Conservation (phyloP, 1,284 basidiomycete species). For the Puccinia polysora region DNA sequence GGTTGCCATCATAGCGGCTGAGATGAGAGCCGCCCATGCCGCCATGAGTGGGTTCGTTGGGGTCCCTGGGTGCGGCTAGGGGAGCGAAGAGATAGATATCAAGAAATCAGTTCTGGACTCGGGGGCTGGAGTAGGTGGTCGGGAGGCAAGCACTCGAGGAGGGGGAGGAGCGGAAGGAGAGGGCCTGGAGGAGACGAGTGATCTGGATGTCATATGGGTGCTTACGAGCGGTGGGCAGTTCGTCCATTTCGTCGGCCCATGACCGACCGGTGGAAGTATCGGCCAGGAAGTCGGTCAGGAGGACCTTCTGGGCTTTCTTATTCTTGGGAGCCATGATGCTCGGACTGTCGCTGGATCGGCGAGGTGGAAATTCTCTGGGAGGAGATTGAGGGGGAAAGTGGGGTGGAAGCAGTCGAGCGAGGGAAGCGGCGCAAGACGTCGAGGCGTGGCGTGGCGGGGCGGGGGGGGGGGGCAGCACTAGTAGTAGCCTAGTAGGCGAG, state of each 20-base stretch:
- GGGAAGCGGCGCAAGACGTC: neutral
- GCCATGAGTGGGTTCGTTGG: conserved; percentile 24
- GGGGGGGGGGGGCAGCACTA: neutral
- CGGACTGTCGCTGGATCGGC: neutral
- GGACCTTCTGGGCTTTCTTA: conserved; percentile 77
- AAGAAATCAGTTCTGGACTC: no score
- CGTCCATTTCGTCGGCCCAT: conserved; percentile 96
- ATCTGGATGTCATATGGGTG: conserved; percentile 46
- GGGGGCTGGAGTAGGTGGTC: no score
- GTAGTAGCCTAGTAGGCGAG: neutral
- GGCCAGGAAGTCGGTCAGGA: conserved; percentile 79
- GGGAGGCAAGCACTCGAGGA: no score
- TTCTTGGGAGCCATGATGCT: conserved; percentile 56
- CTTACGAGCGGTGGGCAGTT: conserved; percentile 81
- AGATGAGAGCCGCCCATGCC: conserved; percentile 30
- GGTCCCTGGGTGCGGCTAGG: conserved; percentile 35
- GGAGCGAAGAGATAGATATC: neutral
- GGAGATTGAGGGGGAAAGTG: neutral
- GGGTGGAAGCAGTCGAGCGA: neutral
- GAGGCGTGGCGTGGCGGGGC: neutral
- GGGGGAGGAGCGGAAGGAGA: neutral
- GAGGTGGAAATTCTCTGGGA: no score
- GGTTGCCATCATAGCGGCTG: conserved; percentile 24
- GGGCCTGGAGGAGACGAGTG: neutral
- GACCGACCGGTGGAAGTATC: conserved; percentile 74